phyloP scores from a whole-genome alignment of 23 red algal genomes.

The Cyanidium caldarium region DNA sequence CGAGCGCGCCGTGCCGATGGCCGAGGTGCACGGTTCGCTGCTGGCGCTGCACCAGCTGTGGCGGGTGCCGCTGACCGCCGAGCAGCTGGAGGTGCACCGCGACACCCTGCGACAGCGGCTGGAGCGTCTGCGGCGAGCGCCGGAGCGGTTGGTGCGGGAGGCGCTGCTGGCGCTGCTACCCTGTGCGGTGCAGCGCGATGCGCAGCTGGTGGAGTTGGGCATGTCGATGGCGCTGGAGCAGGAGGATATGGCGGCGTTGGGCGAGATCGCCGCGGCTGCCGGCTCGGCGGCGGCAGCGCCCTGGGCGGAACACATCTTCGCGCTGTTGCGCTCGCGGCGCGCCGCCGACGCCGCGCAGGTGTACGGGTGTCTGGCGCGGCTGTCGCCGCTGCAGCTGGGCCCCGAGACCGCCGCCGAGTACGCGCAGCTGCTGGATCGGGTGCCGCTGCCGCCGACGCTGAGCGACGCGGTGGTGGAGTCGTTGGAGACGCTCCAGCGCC shows the following conservation, averaged over 20 bases:
- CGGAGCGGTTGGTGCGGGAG: conserved; percentile 18
- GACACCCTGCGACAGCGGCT: conserved; percentile 25
- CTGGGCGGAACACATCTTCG: conserved; percentile 27
- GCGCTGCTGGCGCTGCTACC: conserved; percentile 17
- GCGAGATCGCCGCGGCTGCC: conserved; percentile 34
- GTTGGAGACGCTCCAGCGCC: conserved; percentile 4
- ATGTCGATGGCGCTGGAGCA: conserved; percentile 2
- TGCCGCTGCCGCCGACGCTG: neutral
- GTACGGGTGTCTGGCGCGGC: neutral
- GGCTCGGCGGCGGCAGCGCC: neutral
- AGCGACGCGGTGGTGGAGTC: conserved; percentile 5
- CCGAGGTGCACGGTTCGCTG: conserved; percentile 40
- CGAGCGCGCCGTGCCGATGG: neutral
- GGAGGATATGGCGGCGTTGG: conserved; percentile 37
- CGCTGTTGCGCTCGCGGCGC: neutral
- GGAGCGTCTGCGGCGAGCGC: conserved; percentile 18
- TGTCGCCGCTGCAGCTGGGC: neutral
- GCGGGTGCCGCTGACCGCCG: conserved; percentile 8
- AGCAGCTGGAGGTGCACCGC: conserved; percentile 6
- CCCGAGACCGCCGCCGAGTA: neutral
- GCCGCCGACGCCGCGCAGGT: neutral
- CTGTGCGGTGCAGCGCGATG: neutral
- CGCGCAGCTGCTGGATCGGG: neutral
- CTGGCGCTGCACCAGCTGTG: conserved; percentile 27
- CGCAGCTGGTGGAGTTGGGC: neutral